phyloP scores from a whole-genome alignment of 805 yeast genomes.

The Candida silvicultrix region DNA sequence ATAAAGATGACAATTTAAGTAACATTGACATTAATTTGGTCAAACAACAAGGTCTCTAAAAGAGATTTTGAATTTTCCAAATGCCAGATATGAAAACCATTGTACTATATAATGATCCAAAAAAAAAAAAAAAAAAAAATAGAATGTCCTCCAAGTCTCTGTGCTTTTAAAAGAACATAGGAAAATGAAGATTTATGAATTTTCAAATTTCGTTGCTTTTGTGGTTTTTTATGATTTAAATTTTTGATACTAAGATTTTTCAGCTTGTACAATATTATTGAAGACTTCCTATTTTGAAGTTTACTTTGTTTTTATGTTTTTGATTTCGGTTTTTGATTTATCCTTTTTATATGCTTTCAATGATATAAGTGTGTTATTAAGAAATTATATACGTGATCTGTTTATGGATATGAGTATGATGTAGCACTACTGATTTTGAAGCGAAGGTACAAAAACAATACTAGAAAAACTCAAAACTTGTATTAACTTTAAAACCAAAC shows the following conservation, averaged over 20 bases:
- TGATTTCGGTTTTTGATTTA: neutral
- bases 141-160: too few relatives aligned
- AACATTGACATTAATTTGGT: constrained; percentile 21
- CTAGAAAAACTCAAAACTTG: neutral
- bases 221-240: neutral
- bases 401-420: neutral
- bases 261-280: neutral
- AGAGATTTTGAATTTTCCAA: neutral
- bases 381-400: neutral
- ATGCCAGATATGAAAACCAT: neutral
- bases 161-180: too few relatives aligned
- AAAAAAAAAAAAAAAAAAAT: neutral
- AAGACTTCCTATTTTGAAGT: too few relatives aligned
- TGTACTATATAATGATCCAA: constrained; percentile 1
- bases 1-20: constrained; percentile 16
- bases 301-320: neutral
- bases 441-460: neutral
- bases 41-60: constrained; percentile 17
- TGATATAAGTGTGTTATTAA: neutral
- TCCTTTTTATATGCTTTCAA: neutral
- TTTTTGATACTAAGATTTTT: too few relatives aligned
- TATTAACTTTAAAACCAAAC: neutral
- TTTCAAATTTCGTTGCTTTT: neutral
- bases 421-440: too few relatives aligned
- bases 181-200: too few relatives aligned